Evolutionary conservation across 257 asterid species (phyloP).

Genomic region (Solanum clarkiae): DNA sequence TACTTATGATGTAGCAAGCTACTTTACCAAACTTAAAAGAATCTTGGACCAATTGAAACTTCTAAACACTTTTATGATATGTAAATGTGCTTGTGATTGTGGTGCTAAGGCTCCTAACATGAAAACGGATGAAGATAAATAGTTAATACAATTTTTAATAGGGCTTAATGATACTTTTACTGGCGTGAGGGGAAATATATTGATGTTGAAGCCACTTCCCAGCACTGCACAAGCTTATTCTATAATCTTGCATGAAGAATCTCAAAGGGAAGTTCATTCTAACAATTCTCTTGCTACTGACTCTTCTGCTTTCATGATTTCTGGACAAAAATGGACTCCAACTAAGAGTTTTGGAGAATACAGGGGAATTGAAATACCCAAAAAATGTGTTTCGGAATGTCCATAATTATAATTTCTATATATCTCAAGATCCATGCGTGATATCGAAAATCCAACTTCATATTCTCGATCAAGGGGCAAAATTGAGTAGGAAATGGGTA

Average conservation of each 20-base stretch:
- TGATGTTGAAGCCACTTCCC: not conserved
- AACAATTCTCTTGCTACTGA: too few species aligned
- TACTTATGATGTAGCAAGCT: not conserved
- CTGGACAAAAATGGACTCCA: too few species aligned
- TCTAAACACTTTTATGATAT: not conserved
- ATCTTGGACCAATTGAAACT: not conserved
- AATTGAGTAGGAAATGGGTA: too few species aligned
- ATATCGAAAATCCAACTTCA: too few species aligned
- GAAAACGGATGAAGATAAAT: not conserved
- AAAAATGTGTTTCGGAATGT: too few species aligned
- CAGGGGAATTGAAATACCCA: too few species aligned
- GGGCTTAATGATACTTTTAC: not conserved
- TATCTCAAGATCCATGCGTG: too few species aligned
- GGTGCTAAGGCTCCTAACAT: not conserved
- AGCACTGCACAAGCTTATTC: not conserved
- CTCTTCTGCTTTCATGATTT: too few species aligned
- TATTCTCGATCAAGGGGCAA: too few species aligned
- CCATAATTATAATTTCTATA: too few species aligned
- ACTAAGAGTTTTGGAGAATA: too few species aligned
- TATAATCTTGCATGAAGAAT: not conserved
- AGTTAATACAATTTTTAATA: not conserved
- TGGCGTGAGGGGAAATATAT: not conserved
- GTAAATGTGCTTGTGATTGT: not conserved
- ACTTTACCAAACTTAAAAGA: not conserved
- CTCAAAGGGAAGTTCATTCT: too few species aligned